Evolutionary conservation across 176 grass and related monocot genomes (phyloP), one percentile per base, ranked within the genome.

Genomic region (Triticum urartu): DNA sequence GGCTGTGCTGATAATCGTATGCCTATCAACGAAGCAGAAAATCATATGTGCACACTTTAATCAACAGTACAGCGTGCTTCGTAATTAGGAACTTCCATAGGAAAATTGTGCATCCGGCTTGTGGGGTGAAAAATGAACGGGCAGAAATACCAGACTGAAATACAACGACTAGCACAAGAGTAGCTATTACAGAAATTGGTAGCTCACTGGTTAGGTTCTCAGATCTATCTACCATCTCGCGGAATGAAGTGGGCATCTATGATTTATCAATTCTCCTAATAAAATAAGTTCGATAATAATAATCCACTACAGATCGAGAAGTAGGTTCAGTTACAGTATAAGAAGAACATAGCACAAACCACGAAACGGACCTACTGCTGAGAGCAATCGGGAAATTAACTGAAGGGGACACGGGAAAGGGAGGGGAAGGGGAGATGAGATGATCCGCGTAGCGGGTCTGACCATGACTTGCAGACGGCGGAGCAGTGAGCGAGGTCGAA

Each of bases 401-500:
- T 76, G 25, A 8, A 76, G 45, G 72, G 10, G 30, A 5, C 77
- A 64, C 7, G 32, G 75, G 25, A 68, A 4, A 40, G 33, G 68
- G 36, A 62, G 10, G 36, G 67, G 25, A 50, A 12, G 22, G 67
- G 13, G 36, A 42, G 50, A 1, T 34, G 20, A 18, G 25, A 12
- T 17, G 33, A 56, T 28, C 15, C 14, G n/a, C 47, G 68, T 5
- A 26, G 82, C 26, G 64, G 26, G 72, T 35, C 20, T 15, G 24
- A 98, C 95, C 95, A 98, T 75, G 93, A 90, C 10, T 26, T 89
- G 91, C 95, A 98, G 87, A 98, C 91, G 72, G 91, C 89, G 67
- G 93, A 95, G 89, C 95, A 98, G 61, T 89, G 95, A 25, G 91
- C 93, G 80, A 98, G 89, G 72, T 93, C 95, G 73, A 98, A 98